Percentiles rank a stretch among this genome's conserved stretches.
phyloP scores from a whole-genome alignment of 2,329 filamentous ascomycete species.

The Teratosphaeriaceae sp. region DNA sequence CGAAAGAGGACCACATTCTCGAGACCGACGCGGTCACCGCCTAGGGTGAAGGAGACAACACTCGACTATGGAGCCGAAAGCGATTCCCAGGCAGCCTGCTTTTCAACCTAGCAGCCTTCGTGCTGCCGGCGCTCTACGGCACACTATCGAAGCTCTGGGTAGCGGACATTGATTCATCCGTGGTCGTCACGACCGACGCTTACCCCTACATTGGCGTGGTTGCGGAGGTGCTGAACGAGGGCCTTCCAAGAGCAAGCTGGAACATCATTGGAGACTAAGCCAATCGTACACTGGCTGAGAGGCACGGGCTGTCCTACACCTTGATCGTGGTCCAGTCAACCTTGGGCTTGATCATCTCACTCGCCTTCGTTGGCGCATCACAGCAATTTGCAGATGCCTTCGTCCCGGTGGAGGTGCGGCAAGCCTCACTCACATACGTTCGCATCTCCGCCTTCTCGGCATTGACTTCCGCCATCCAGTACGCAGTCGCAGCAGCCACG shows the following conservation, averaged over 20 bases:
- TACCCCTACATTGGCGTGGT: conserved; percentile 65
- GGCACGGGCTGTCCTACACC: conserved; percentile 57
- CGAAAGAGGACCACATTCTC: conserved; percentile 7
- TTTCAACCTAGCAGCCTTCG: conserved; percentile 58
- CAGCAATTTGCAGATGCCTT: conserved; percentile 53
- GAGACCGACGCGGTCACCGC: neutral
- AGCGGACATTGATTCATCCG: conserved; percentile 56
- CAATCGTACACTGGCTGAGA: conserved; percentile 43
- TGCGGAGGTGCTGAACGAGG: conserved; percentile 65
- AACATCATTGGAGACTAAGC: conserved; percentile 60
- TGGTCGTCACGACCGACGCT: conserved; percentile 57
- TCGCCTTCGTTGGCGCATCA: conserved; percentile 52
- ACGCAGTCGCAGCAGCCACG: conserved; percentile 54
- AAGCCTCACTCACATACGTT: conserved; percentile 56
- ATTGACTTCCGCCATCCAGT: conserved; percentile 56
- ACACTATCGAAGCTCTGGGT: conserved; percentile 68
- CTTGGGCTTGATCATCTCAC: conserved; percentile 53
- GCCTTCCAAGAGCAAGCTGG: conserved; percentile 62
- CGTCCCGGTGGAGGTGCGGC: conserved; percentile 53
- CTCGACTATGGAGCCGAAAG: conserved; percentile 10
- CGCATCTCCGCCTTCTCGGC: conserved; percentile 58
- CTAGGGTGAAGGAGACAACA: neutral
- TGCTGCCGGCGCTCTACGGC: conserved; percentile 59
- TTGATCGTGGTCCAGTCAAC: conserved; percentile 48
- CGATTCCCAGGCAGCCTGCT: conserved; percentile 51